phyloP scores from a whole-genome alignment of 2,329 filamentous ascomycete species.

The Fusarium sp. region DNA sequence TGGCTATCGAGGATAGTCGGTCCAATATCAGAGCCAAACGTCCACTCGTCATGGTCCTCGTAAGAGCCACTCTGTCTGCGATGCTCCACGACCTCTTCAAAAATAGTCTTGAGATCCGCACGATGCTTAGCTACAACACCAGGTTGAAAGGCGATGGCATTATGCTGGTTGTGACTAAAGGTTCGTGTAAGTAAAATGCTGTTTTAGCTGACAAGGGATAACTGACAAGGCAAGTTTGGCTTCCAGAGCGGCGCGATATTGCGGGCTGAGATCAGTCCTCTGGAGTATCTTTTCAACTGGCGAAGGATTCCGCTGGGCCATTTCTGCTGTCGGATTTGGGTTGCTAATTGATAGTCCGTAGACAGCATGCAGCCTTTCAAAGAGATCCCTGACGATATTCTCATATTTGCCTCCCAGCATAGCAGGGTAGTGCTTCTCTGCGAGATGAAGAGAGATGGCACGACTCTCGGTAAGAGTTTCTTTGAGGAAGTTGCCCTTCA shows the following conservation, averaged over 20 bases:
- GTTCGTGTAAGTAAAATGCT: not conserved
- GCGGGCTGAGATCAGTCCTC: not conserved
- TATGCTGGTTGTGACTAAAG: constrained; percentile 4
- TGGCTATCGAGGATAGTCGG: constrained; percentile 26
- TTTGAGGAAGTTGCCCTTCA: constrained; percentile 6
- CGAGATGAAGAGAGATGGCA: constrained; percentile 17
- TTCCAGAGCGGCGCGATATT: constrained; percentile 9
- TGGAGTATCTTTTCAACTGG: constrained; percentile 10
- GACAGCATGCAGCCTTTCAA: constrained; percentile 2
- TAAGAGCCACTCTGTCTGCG: constrained; percentile 7
- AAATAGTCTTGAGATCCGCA: not conserved
- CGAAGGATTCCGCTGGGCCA: constrained; percentile 8
- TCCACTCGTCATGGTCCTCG: constrained; percentile 3
- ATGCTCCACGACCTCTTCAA: not conserved
- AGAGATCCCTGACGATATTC: not conserved
- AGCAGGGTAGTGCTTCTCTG: constrained; percentile 22
- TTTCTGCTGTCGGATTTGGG: constrained; percentile 9
- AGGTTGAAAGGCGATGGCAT: constrained; percentile 14
- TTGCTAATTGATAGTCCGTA: constrained; percentile 19
- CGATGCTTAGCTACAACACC: constrained; percentile 6
- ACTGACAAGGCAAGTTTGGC: constrained; percentile 11
- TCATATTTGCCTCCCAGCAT: constrained; percentile 1
- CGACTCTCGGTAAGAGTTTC: constrained; percentile 15
- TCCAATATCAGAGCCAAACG: constrained; percentile 4
- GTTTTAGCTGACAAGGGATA: rapidly evolving